phyloP scores from a whole-genome alignment of 352 stramenopile genomes.

The Phytophthora kernoviae region DNA sequence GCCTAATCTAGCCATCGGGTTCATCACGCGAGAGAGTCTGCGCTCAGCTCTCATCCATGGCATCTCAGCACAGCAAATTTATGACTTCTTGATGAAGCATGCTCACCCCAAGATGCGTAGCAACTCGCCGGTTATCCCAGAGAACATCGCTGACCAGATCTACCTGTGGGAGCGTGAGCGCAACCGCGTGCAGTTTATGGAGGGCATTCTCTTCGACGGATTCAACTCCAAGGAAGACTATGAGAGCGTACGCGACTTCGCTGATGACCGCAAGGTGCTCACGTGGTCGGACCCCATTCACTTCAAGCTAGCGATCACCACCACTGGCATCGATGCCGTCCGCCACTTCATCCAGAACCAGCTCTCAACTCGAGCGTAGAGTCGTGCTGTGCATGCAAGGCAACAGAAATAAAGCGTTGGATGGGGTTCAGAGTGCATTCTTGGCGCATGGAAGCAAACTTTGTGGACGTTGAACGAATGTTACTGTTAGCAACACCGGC shows the following conservation, averaged over 20 bases:
- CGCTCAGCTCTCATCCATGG: slow-evolving; percentile 88
- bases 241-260: slow-evolving; percentile 75
- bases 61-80: slow-evolving; percentile 92
- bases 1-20: slow-evolving; percentile 91
- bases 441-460: no score
- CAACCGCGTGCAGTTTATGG: slow-evolving; percentile 85
- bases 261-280: slow-evolving; percentile 69
- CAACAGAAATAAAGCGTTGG: no score
- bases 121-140: slow-evolving; percentile 79
- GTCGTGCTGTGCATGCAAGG: no score
- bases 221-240: slow-evolving; percentile 88
- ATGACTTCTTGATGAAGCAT: slow-evolving; percentile 92
- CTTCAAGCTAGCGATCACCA: slow-evolving; percentile 76
- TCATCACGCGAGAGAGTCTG: slow-evolving; percentile 91
- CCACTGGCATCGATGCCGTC: slow-evolving; percentile 65
- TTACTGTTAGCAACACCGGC: no score
- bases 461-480: no score
- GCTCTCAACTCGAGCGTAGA: slow-evolving; percentile 37
- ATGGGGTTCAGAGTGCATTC: no score
- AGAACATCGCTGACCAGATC: slow-evolving; percentile 92
- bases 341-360: slow-evolving; percentile 77
- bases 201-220: slow-evolving; percentile 86
- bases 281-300: slow-evolving; percentile 85
- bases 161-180: slow-evolving; percentile 92
- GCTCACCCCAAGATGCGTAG: slow-evolving; percentile 82